Base-by-base conservation (phyloP, 1,284 basidiomycete species). In the Leccinum subfulvum region DNA sequence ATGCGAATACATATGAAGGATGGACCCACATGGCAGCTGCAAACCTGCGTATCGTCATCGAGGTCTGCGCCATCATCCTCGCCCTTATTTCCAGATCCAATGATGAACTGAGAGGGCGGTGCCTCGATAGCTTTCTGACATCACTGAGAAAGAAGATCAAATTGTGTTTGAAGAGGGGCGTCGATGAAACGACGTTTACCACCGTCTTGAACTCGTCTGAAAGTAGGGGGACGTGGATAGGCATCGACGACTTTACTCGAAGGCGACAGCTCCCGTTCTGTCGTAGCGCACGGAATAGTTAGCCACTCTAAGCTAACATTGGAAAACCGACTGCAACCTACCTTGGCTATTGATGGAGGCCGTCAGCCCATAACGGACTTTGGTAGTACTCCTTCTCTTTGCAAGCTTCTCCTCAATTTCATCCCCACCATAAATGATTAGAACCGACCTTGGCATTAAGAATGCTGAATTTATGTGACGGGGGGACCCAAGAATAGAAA, bases 101-200 rank as follows among this genome's bases (percentile, higher is more conserved):
- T 71, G 57, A 91, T 90, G 62, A 92, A 84, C 69, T 89, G 80
- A 2, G 85, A 84, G 1, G 89, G 89, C 0, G 86, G 82, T 8
- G 82, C 79, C 30, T 90, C 88, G 53, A 91, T 78, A 4, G 81
- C 68, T 81, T 89, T 88, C 83, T 87, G 33, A 44, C 57, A 5
- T 64, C 7, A 53, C 13, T 28, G 26, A 53, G 51, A 47, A 26
- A 26, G 4, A 26, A 26, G 26, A 26, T 26, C 26, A 26, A 26
- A 26, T 26, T 26, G 26, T 26, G 26, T 26, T 26, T 26, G 80
- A 61, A 88, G 83, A 6, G 86, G 81, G 3, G 93, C 88, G 72
- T 98, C 96, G 6, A 92, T 80, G 0, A 95, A 98, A 16, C 94
- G 89, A n/a, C 96, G 88, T 72, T 94, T 92, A 70, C 80, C 82